Evolutionary conservation across 1,284 basidiomycete species (phyloP).

Genomic region (Microbotryum silenes-acaulis): DNA sequence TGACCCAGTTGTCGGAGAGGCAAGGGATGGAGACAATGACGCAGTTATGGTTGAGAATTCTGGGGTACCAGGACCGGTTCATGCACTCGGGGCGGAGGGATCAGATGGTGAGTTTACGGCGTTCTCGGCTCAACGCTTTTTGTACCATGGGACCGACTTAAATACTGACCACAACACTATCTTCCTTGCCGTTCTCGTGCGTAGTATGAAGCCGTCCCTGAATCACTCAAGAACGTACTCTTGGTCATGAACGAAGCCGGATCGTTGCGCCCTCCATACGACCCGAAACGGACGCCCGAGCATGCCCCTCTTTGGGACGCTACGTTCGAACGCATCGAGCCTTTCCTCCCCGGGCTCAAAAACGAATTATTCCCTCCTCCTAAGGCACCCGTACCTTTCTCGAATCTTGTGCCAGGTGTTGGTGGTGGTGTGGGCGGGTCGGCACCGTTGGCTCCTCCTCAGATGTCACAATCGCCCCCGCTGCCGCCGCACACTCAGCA

Average conservation of each 20-base stretch:
- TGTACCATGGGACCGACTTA: neutral
- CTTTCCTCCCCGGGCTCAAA: slow-evolving; percentile 82
- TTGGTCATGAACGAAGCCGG: slow-evolving; percentile 88
- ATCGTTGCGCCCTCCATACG: slow-evolving; percentile 65
- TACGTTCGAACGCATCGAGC: slow-evolving; percentile 73
- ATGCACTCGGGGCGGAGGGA: slow-evolving; percentile 78
- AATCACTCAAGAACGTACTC: slow-evolving; percentile 93
- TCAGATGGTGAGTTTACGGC: slow-evolving; percentile 60
- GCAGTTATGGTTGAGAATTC: slow-evolving; percentile 79
- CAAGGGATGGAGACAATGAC: slow-evolving; percentile 57
- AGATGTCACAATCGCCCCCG: no score
- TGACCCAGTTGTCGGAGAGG: slow-evolving; percentile 62
- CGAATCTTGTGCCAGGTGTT: neutral
- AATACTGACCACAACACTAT: neutral
- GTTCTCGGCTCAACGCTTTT: neutral
- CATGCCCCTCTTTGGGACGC: slow-evolving; percentile 73
- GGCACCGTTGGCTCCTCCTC: no score
- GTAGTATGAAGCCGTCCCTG: slow-evolving; percentile 86
- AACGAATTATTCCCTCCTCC: slow-evolving; percentile 13
- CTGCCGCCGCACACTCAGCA: no score
- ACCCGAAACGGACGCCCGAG: slow-evolving; percentile 53
- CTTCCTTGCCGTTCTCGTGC: neutral
- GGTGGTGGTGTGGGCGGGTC: no score
- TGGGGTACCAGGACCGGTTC: slow-evolving; percentile 80
- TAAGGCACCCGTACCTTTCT: slow-evolving; percentile 8